These are phyloP conservation scores for Smallanthus sonchifolius DNA, from an alignment of 129 eudicot genomes.

Conservation along the genomic window DNA sequence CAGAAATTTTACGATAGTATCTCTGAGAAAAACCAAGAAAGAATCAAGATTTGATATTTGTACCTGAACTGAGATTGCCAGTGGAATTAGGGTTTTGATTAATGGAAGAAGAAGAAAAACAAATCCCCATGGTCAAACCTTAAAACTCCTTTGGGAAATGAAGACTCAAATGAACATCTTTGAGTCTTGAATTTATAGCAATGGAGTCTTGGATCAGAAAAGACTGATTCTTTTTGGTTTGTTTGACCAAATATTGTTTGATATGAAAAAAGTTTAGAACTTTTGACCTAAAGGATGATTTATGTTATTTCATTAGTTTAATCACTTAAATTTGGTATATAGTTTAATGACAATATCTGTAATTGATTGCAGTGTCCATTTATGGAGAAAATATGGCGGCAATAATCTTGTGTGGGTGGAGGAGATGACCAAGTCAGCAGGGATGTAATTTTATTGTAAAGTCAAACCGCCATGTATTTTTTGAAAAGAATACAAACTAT, in stretches of 20 bases:
- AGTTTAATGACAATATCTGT: no score
- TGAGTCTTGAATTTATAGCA: not conserved
- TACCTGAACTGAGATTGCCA: slow-evolving; percentile 47
- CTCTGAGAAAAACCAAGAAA: not conserved
- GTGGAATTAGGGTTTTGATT: slow-evolving; percentile 35
- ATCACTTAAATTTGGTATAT: no score
- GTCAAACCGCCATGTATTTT: not conserved
- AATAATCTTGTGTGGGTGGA: not conserved
- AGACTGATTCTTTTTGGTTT: not conserved
- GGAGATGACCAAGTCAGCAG: slow-evolving; percentile 26
- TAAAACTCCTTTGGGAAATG: not conserved
- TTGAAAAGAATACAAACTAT: no score
- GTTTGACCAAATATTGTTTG: slow-evolving; percentile 22
- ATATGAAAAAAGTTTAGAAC: not conserved
- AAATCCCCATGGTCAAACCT: slow-evolving; percentile 38
- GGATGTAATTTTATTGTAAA: not conserved
- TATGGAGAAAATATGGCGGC: not conserved
- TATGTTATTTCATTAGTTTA: no score
- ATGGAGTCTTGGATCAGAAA: slow-evolving; percentile 4
- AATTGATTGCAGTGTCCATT: not conserved
- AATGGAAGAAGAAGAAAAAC: slow-evolving; percentile 36
- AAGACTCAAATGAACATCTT: slow-evolving; percentile 8
- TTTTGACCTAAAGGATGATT: no score
- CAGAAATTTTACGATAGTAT: not conserved
- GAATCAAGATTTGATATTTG: not conserved